Evolutionary conservation across 2,329 filamentous ascomycete species (phyloP), one percentile per base, ranked within the genome.

Genomic region (Colletotrichum abscissum): DNA sequence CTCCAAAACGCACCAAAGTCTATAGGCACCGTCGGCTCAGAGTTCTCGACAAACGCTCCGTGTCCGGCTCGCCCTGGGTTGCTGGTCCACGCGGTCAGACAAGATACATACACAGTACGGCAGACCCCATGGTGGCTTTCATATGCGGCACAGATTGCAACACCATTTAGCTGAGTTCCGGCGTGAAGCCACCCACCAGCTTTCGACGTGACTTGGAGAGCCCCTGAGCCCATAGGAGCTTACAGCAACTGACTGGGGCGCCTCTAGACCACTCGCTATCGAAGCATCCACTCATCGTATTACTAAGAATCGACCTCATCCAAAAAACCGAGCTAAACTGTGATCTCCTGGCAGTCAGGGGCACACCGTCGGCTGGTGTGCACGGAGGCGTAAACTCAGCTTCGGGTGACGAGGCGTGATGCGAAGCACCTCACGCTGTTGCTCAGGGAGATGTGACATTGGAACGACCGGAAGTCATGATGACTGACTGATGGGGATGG

Each of bases 141-240:
- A 56, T 49, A 30, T 60, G 56, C 56, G 28, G 60, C 55, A 46
- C 56, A 60, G 22, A 60, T 49, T 73, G 59, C 59, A 42, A 69
- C 70, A 69, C 46, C 67, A 73, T 69, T 69, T 69, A 63, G 49
- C 64, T 49, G 57, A 63, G 58, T 63, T 58, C 66, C 55, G 55
- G 35, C 35, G 56, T 54, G 60, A 57, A 60, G 49, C 55, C 35
- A 52, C 71, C 49, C 58, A 62, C 57, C 46, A 55, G 64, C 33
- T 55, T 60, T 58, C 28, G 42, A 56, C 42, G 60, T 22, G 59
- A 52, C 66, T 54, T 59, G 66, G 52, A 46, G 58, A 72, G 28
- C 46, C 60, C n/a, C 33, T 38, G 19, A 49, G 8, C 42, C 42
- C 42, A 56, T 59, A 59, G 54, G 26, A 64, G 49, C 66, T 63